Evolutionary conservation across 1,139 yeast species (phyloP).

Genomic region (Geotrichum candidum): DNA sequence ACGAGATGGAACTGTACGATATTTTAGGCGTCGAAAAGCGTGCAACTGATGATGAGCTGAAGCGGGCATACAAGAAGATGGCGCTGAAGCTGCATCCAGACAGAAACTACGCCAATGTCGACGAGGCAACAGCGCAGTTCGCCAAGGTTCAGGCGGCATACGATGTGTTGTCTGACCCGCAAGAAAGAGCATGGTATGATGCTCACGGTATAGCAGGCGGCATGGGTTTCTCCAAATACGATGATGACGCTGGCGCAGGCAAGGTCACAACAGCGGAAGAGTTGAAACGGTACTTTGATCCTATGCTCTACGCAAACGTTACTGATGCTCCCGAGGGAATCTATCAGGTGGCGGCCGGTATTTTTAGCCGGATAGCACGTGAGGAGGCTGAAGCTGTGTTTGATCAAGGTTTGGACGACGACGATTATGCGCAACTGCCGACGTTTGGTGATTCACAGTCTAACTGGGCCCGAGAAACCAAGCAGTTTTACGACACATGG

Average conservation of each 20-base stretch:
- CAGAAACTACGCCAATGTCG: conserved; percentile 64
- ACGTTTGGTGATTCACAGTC: conserved; percentile 64
- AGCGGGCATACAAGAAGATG: conserved; percentile 81
- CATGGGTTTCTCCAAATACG: conserved; percentile 39
- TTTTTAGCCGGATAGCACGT: conserved; percentile 68
- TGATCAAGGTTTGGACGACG: conserved; percentile 38
- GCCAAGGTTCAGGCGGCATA: conserved; percentile 84
- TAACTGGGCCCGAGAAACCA: conserved; percentile 52
- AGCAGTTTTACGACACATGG: conserved; percentile 75
- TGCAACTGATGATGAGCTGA: conserved; percentile 70
- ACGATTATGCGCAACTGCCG: conserved; percentile 44
- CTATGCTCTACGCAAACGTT: conserved; percentile 52
- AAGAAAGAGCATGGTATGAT: conserved; percentile 95
- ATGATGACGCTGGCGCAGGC: conserved; percentile 25
- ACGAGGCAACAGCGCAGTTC: conserved; percentile 76
- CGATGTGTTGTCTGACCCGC: conserved; percentile 84
- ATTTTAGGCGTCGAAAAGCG: conserved; percentile 61
- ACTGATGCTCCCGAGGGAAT: conserved; percentile 61
- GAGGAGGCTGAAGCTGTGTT: conserved; percentile 71
- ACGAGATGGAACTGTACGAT: conserved; percentile 59
- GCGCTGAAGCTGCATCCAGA: conserved; percentile 95
- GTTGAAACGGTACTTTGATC: conserved; percentile 65
- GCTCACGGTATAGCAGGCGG: conserved; percentile 54
- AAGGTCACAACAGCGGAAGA: conserved; percentile 61
- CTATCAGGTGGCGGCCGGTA: conserved; percentile 55